These are phyloP conservation scores for Rhizopogon parksii DNA, from an alignment of 1,284 basidiomycete species.

Conservation along the genomic window DNA sequence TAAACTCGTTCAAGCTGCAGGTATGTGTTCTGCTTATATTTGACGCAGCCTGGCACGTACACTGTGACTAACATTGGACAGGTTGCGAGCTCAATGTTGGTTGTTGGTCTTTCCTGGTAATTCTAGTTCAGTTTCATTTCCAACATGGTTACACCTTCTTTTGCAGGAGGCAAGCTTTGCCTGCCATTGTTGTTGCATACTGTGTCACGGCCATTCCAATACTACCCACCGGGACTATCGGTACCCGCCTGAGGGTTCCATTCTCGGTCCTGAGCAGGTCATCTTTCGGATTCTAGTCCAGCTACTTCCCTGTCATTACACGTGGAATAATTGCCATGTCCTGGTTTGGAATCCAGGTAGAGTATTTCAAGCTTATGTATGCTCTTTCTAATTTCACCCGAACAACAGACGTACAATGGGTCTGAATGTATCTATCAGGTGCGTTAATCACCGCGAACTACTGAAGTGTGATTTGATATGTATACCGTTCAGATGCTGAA, in stretches of 20 bases:
- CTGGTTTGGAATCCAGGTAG: slow-evolving; percentile 62
- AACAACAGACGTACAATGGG: slow-evolving; percentile 49
- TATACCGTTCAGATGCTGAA: slow-evolving; percentile 49
- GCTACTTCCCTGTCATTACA: slow-evolving; percentile 70
- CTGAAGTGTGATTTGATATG: background rate
- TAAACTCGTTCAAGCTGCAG: too few species aligned
- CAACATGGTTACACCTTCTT: background rate
- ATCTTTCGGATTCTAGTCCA: slow-evolving; percentile 76
- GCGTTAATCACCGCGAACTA: background rate
- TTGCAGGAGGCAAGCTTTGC: slow-evolving; percentile 50
- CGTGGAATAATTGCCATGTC: slow-evolving; percentile 70
- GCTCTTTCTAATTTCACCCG: background rate
- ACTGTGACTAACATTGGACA: background rate
- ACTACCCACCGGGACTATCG: slow-evolving; percentile 64
- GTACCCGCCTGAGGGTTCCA: slow-evolving; percentile 59
- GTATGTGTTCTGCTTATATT: too few species aligned
- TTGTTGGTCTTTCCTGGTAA: slow-evolving; percentile 59
- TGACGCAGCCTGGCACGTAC: slow-evolving; percentile 11
- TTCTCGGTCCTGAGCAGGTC: slow-evolving; percentile 73
- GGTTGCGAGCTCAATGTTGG: slow-evolving; percentile 55
- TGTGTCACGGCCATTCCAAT: slow-evolving; percentile 50
- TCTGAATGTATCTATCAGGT: slow-evolving; percentile 58
- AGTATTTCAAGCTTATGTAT: background rate
- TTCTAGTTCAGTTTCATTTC: background rate
- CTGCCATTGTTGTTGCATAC: slow-evolving; percentile 59